Base-by-base conservation (phyloP, 345 rosid species). In the Citropsis articulata region DNA sequence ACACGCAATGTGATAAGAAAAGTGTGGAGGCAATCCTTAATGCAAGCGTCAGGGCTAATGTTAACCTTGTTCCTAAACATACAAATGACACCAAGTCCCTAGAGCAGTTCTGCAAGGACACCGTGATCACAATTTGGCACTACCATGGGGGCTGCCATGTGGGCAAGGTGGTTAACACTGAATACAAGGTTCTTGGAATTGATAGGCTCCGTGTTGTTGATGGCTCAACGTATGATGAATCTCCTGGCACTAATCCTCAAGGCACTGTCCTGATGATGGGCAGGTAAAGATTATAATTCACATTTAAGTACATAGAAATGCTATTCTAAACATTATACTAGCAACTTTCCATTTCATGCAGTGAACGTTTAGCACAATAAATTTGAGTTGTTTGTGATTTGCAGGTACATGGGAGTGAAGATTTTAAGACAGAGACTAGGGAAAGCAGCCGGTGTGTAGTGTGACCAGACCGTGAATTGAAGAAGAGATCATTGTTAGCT, bases 181-280 rank as follows among this genome's bases (percentile, higher is more conserved):
- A 89, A 71, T 74, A 76, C 67, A 86, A 79, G 81, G 94, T 97
- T 80, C 87, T 93, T 62, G 97, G 97, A 18, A 90, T 91, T 28
- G 61, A 76, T 7, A 84, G 88, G 89, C 94, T 97, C 59, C 88
- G 98, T 7, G 80, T 94, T 22, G 88, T 97, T 7, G 99, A 97
- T 82, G 98, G 94, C 7, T 97, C 99, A 1, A 88, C 89, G 4
- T 94, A 89, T 74, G 71, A 80, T 18, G 90, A 89, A 73, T 94
- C 99, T 22, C 99, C 99, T 0, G 99, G 99, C 71, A 94, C 99
- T 72, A 97, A 97, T 86, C 98, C 99, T 78, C 99, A 97, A 78
- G 99, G 85, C 78, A 97, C 99, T 1, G 84, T 97, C 83, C 76
- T 97, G 91, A 97, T 94, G 98, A 90, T 97, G 97, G 99, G 99